Base-by-base conservation (phyloP, 306 rosid species). In the Lotus japonicus region DNA sequence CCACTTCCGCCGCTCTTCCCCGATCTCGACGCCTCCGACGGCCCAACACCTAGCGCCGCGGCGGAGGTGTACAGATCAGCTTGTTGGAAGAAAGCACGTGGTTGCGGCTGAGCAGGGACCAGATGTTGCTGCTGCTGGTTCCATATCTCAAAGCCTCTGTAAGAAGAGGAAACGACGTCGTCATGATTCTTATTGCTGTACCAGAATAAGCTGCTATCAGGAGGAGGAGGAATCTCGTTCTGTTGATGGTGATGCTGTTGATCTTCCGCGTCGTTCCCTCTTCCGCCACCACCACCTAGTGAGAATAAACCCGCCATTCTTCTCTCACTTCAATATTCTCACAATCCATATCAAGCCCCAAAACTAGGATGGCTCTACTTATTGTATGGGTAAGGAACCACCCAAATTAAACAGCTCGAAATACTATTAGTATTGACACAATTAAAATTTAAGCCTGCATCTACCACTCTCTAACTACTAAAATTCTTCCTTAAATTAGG, bases 261-360 rank as follows among this genome's bases (percentile, higher is more conserved):
- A 1, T 44, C 55, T 13, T 44, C 55, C 9, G 45, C 76, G 12
- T 59, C 28, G 59, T 46, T 73, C 31, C 74, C 79, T 69, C 85
- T 75, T 14, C 87, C 74, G 11, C 78, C 57, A 11, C 84, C 70
- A 0, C 82, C 84, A 4, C 96, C 90, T 94, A 94, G 19, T 63
- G 96, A 82, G 89, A 94, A 94, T 58, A 94, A 79, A 58, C 96
- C 97, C 36, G 97, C 96, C 97, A 90, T 90, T 81, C 64, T 41
- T 77, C 10, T 11, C 35, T 59, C 26, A 15, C 64, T 53, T 28
- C 68, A 16, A 18, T 50, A 65, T 79, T 80, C 82, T 82, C 71
- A 80, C 79, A 78, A 88, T 89, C 98, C 98, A 92, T 92, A 86
- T 86, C 92, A 87, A 77, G 39, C 39, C 58, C 38, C 2, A 38